Evolutionary conservation across 805 yeast genomes (phyloP).

Genomic region (Saccharomycopsis sp.): DNA sequence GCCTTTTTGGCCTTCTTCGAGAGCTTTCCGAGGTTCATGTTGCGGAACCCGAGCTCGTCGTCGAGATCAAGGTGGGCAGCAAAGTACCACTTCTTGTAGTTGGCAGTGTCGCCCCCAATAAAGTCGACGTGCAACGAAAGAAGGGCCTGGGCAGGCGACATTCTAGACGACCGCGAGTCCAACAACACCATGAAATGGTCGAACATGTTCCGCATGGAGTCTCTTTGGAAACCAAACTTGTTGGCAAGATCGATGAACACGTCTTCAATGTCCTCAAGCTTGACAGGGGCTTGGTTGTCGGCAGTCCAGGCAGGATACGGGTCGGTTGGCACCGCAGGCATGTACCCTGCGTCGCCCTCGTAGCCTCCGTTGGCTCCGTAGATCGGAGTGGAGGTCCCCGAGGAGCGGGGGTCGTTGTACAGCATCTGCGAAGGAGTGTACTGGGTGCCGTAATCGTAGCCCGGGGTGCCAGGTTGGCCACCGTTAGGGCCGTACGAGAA

Average conservation of each 20-base stretch:
- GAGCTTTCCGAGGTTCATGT: conserved; percentile 69
- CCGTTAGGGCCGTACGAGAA: conserved; percentile 55
- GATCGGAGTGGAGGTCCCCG: conserved; percentile 93
- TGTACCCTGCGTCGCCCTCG: conserved; percentile 34
- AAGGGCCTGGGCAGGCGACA: conserved; percentile 85
- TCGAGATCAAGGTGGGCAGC: conserved; percentile 86
- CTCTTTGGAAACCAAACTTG: conserved; percentile 87
- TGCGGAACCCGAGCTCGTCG: conserved; percentile 76
- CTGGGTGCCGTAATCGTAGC: conserved; percentile 56
- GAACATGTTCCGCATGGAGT: conserved; percentile 86
- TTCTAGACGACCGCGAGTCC: conserved; percentile 80
- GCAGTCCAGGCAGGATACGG: conserved; percentile 99
- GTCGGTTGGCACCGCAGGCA: conserved; percentile 73
- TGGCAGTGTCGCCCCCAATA: conserved; percentile 82
- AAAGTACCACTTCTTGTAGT: conserved; percentile 82
- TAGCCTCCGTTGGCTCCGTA: conserved; percentile 55
- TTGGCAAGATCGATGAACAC: conserved; percentile 76
- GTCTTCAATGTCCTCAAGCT: conserved; percentile 82
- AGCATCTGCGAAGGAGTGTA: conserved; percentile 84
- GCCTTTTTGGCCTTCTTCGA: conserved; percentile 78
- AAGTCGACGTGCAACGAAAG: conserved; percentile 80
- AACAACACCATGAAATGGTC: conserved; percentile 80
- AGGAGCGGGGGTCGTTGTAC: conserved; percentile 77
- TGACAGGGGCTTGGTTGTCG: conserved; percentile 83
- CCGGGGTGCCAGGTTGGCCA: conserved; percentile 53